These are phyloP conservation scores for Lichtheimia hyalospora DNA, from an alignment of 371 early-diverging fungal genomes.

Conservation along the genomic window DNA sequence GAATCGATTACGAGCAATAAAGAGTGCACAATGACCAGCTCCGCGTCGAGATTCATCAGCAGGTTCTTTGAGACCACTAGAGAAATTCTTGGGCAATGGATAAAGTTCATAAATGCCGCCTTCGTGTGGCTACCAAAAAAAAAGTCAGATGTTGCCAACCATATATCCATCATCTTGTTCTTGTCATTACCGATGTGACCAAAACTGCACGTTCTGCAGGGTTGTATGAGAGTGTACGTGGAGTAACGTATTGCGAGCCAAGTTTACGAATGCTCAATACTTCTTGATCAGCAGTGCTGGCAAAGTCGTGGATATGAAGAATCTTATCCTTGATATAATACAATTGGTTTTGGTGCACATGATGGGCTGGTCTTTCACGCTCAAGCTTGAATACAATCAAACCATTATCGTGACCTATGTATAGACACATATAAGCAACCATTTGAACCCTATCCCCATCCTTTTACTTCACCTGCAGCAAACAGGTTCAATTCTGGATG, in stretches of 20 bases:
- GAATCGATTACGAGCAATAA: conserved; percentile 94
- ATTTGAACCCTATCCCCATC: too few relatives aligned
- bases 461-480: conserved; percentile 76
- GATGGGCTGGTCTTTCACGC: conserved; percentile 91
- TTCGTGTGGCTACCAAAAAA: conserved; percentile 59
- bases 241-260: conserved; percentile 68
- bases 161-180: too few relatives aligned
- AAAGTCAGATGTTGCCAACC: background rate
- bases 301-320: conserved; percentile 80
- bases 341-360: conserved; percentile 76
- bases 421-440: background rate
- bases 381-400: conserved; percentile 97
- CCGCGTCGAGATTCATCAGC: conserved; percentile 74
- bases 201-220: conserved; percentile 90
- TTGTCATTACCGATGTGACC: conserved; percentile 61
- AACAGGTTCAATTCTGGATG: conserved; percentile 95
- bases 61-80: conserved; percentile 66
- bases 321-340: conserved; percentile 86
- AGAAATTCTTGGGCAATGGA: conserved; percentile 73
- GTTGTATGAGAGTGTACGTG: conserved; percentile 87
- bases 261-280: conserved; percentile 72
- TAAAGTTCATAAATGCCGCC: conserved; percentile 90
- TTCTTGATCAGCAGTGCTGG: conserved; percentile 72
- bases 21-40: conserved; percentile 80
- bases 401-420: conserved; percentile 93